Evolutionary conservation across 768 basidiomycete genomes (phyloP).

Genomic region (Rossbeevera mucosa): DNA sequence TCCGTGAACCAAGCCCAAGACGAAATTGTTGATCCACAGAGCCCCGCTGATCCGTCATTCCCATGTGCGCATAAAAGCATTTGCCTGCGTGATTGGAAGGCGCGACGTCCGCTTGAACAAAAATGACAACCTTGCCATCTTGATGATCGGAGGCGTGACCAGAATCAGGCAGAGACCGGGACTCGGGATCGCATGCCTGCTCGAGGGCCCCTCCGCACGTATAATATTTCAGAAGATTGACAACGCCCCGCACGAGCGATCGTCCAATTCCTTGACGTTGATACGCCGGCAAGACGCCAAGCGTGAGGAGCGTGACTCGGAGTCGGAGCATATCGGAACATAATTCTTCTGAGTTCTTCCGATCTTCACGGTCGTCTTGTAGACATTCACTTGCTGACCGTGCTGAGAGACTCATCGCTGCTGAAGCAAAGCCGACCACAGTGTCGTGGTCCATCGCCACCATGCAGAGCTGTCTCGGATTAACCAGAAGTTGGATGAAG

Average conservation of each 20-base stretch:
- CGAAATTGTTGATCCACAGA: constrained; percentile 6
- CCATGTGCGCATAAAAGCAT: constrained; percentile 26
- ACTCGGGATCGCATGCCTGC: not conserved
- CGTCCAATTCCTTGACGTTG: constrained; percentile 29
- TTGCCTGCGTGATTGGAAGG: constrained; percentile 23
- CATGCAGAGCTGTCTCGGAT: constrained; percentile 28
- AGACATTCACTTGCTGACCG: not conserved
- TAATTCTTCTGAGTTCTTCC: not conserved
- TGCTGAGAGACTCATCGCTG: constrained; percentile 10
- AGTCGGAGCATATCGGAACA: constrained; percentile 10
- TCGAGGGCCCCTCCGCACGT: not conserved
- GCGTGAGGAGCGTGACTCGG: constrained; percentile 27
- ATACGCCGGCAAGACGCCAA: constrained; percentile 26
- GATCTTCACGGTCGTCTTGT: not conserved
- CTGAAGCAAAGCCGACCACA: constrained; percentile 30
- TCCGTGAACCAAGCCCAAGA: constrained; percentile 17
- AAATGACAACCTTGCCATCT: constrained; percentile 10
- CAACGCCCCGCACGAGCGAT: constrained; percentile 25
- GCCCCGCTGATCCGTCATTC: constrained; percentile 24
- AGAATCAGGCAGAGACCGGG: not conserved
- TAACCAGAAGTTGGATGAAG: constrained; percentile 30
- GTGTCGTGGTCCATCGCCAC: constrained; percentile 20
- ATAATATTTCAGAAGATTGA: constrained; percentile 23
- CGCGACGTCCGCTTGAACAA: constrained; percentile 28
- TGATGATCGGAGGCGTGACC: not conserved